Evolutionary conservation across 148 eudicot species (phyloP).

Genomic region (Selenicereus undatus): DNA sequence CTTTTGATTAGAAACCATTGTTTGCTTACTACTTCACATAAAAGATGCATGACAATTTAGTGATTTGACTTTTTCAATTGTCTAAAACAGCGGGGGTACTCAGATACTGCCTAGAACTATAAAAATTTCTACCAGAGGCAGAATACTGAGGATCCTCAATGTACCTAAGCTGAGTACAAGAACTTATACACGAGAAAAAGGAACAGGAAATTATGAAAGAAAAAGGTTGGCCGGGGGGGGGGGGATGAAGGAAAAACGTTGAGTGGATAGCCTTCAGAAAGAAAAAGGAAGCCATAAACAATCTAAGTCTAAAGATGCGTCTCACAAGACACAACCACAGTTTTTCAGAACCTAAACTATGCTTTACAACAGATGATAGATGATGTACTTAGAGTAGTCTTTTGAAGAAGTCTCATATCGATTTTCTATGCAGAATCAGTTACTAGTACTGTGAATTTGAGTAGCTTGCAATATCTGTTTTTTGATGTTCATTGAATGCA

Average conservation of each 20-base stretch:
- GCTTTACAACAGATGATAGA: background rate
- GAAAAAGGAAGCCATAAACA: background rate
- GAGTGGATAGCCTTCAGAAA: background rate
- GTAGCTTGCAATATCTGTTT: background rate
- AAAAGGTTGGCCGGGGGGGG: background rate
- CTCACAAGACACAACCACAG: background rate
- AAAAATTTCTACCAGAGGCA: background rate
- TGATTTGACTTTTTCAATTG: too few species aligned
- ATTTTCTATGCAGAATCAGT: background rate
- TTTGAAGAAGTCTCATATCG: too few species aligned
- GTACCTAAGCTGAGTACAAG: too few species aligned
- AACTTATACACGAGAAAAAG: background rate
- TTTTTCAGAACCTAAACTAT: background rate
- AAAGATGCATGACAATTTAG: too few species aligned
- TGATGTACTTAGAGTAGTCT: background rate
- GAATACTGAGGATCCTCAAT: too few species aligned
- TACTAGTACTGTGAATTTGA: background rate
- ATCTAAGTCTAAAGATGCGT: background rate
- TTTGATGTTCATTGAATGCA: conserved; percentile 3
- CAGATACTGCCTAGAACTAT: background rate
- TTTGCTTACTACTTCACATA: too few species aligned
- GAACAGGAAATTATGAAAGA: too few species aligned
- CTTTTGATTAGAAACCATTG: too few species aligned
- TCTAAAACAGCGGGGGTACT: too few species aligned
- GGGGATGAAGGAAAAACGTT: background rate